Conservation (phyloP, 73 alveolate species). For the Tetrahymena thermophila region DNA sequence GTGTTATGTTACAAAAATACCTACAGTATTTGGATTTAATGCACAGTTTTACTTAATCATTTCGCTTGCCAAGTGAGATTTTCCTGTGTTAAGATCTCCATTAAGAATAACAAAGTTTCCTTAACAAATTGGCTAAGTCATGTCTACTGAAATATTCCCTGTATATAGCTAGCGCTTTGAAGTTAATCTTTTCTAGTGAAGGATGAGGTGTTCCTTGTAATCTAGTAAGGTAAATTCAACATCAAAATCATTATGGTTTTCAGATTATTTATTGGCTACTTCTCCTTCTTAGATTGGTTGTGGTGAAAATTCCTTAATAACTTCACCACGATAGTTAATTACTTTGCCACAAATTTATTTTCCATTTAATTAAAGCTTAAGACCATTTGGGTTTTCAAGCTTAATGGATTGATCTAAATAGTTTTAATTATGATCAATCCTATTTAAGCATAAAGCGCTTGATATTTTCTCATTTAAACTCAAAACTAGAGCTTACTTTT, state of each 20-base stretch:
- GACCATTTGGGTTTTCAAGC: background rate
- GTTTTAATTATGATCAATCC: background rate
- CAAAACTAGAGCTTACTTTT: background rate
- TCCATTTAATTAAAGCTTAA: background rate
- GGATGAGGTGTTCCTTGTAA: background rate
- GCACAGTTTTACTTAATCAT: background rate
- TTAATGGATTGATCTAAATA: background rate
- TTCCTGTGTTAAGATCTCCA: background rate
- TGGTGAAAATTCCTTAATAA: background rate
- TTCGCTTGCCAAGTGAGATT: background rate
- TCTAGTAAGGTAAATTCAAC: background rate
- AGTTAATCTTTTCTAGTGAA: background rate
- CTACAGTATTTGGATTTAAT: background rate
- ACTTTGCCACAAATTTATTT: background rate
- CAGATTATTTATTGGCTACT: background rate
- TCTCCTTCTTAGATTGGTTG: background rate
- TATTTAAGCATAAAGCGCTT: background rate
- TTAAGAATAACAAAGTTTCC: background rate
- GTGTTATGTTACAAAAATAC: background rate
- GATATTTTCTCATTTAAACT: background rate
- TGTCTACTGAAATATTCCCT: background rate
- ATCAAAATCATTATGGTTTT: background rate
- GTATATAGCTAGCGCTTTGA: background rate
- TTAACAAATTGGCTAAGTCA: background rate
- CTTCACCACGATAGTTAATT: background rate